These are phyloP conservation scores for Zymoseptoria brevis DNA, from an alignment of 2,329 filamentous ascomycete species.

Conservation along the genomic window DNA sequence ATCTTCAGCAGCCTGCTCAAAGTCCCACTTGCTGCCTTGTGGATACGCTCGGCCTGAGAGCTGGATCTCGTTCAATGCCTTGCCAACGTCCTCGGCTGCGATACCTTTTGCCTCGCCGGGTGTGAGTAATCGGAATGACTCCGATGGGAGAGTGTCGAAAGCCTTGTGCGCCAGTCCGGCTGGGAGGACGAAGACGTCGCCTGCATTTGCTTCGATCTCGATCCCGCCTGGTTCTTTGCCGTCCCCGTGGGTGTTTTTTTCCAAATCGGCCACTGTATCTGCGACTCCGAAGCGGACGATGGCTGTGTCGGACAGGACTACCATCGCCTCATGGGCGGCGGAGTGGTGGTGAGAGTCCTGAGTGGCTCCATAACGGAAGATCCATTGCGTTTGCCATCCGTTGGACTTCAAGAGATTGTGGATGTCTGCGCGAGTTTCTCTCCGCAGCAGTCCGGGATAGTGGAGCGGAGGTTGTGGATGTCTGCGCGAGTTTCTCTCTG, in stretches of 20 bases:
- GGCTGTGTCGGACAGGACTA: conserved; percentile 46
- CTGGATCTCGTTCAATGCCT: conserved; percentile 31
- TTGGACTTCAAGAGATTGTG: conserved; percentile 43
- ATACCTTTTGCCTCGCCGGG: conserved; percentile 37
- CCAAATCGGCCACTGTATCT: conserved; percentile 36
- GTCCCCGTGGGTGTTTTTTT: conserved; percentile 34
- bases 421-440: conserved; percentile 25
- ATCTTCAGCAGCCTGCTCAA: conserved; percentile 40
- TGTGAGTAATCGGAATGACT: conserved; percentile 36
- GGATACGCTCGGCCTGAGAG: conserved; percentile 48
- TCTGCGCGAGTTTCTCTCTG: conserved; percentile 17
- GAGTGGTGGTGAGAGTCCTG: conserved; percentile 53
- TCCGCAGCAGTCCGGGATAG: conserved; percentile 39
- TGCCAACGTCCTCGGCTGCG: conserved; percentile 26
- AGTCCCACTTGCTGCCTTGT: conserved; percentile 43
- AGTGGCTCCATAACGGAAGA: conserved; percentile 49
- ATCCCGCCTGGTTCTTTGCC: conserved; percentile 43
- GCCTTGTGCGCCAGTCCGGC: conserved; percentile 51
- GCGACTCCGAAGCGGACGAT: conserved; percentile 50
- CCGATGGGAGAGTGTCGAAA: conserved; percentile 35
- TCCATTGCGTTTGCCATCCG: conserved; percentile 49
- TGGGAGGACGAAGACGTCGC: conserved; percentile 54
- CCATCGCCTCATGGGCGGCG: conserved; percentile 50
- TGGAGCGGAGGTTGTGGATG: conserved; percentile 47
- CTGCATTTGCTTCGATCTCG: conserved; percentile 40